Base-by-base conservation (phyloP, 139 green algal genomes). In the Micromonas pusilla region DNA sequence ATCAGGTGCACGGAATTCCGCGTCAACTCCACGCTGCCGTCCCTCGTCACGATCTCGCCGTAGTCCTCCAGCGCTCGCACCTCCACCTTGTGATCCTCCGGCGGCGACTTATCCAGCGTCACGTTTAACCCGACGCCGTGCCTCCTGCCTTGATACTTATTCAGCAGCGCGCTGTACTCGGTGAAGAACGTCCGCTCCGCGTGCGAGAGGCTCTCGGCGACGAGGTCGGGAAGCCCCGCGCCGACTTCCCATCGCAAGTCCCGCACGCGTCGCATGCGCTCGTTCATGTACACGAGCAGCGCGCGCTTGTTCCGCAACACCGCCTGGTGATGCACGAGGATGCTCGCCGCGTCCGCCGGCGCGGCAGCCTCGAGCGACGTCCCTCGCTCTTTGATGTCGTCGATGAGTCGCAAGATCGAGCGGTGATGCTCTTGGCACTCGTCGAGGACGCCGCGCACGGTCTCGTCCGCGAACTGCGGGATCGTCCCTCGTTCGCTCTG, bases 261-360 rank as follows among this genome's bases (percentile, higher is more conserved):
- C 5, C 36, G 26, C 1, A 66, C 30, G 2, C 52, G 37, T 20
- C 36, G 26, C 38, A 66, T 28, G 71, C 71, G 71, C 39, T 77
- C 71, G 52, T 77, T 77, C 19, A 77, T 16, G 52, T 77, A 77
- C n/a, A 66, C 39, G 9, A 77, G n/a, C 28, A 77, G 38, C 52
- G 52, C 52, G 26, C 39, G 37, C 52, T 77, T 77, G 52, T 77
- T 77, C 1, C 71, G 37, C 19, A 77, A 39, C n/a, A 77, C 32
- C 52, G 52, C 28, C 36, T 77, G 37, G 6, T 75, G 68, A 2
- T 75, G 68, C 68, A 57, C 52, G 3, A 65, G 2, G 3, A 66
- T 66, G 1, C 34, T 25, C 2, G 52, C 30, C 19, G 38, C 3
- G n/a, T 37, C 52, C 4, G 1, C 52, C 1, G 28, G 30, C 37